Conservation (phyloP, 306 rosid species). For the Cucumis melo region DNA sequence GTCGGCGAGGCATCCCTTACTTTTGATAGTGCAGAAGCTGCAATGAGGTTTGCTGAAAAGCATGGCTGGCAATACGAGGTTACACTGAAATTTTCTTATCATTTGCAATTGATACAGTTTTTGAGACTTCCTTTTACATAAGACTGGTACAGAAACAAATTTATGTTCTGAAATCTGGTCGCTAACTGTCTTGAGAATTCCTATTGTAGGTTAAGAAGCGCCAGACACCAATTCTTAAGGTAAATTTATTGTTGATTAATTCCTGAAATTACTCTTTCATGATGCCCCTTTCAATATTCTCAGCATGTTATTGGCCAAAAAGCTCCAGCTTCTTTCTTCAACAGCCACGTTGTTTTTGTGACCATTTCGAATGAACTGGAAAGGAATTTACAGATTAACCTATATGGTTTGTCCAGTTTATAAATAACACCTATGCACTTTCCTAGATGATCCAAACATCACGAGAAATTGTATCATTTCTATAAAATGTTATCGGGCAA, state of each 20-base stretch:
- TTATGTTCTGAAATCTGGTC: background rate
- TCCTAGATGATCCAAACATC: too few relatives aligned
- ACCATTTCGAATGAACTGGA: too few relatives aligned
- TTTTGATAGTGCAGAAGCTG: constrained; percentile 86
- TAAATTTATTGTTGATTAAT: constrained; percentile 11
- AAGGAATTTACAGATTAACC: too few relatives aligned
- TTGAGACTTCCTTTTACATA: background rate
- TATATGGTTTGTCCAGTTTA: too few relatives aligned
- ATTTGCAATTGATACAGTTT: background rate
- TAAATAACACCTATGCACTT: too few relatives aligned
- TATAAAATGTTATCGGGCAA: too few relatives aligned
- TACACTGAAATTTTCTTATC: background rate
- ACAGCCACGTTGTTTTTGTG: too few relatives aligned
- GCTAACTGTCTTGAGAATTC: constrained; percentile 13
- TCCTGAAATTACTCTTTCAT: background rate
- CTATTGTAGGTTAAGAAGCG: constrained; percentile 52
- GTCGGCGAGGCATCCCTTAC: constrained; percentile 74
- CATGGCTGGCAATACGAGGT: constrained; percentile 80
- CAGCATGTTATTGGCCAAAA: background rate
- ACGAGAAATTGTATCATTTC: too few relatives aligned
- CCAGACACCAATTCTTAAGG: constrained; percentile 76
- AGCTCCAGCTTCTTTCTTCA: too few relatives aligned
- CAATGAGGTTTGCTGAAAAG: constrained; percentile 67
- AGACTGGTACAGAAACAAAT: background rate
- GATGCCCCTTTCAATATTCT: background rate